Base-by-base conservation (phyloP, 1,284 basidiomycete genomes). In the Farysia itapuensis region DNA sequence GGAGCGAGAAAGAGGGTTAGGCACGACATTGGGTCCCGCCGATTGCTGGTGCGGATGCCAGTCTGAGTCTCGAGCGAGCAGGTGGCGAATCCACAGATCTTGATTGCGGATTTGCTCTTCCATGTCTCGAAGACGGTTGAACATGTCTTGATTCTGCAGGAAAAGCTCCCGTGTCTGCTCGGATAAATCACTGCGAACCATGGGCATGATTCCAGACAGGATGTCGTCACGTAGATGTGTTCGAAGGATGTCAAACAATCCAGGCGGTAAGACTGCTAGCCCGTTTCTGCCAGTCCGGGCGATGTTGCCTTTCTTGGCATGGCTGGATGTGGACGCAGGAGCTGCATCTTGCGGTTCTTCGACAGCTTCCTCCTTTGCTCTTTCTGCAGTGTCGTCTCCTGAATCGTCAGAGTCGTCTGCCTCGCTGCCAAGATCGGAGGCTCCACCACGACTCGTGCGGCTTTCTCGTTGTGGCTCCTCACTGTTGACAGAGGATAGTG, bases 121-220 rank as follows among this genome's bases (percentile, higher is more conserved):
- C 47, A 63, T 43, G 34, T 51, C 59, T 35, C 48, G 51, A 30
- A 63, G 31, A 8, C 59, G 53, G 12, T 38, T 46, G 26, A 63
- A 53, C 16, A 63, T 34, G 28, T 63, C 53, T 28, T 63, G 53
- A 21, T 63, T 57, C 28, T 63, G 59, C 29, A 63, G n/a, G 22
- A 57, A 42, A 15, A 63, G 53, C 45, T 63, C 59, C 21, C 53
- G 44, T 3, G 59, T 57, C 36, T 63, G 59, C 39, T 63, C 59
- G 3, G 53, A 43, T n/a, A 63, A 31, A 28, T 63, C 59, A 35
- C 40, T 57, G 22, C 59, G 52, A 24, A 63, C 46, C 21, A 54
- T 43, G 1, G 59, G 59, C 53, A 63, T 56, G 53, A 57, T 57
- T 32, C 53, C 50, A 15, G 52, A 42, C 20, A 63, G 26, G 21